These are phyloP conservation scores for Sambucus nigra DNA, from an alignment of 129 eudicot genomes.

Conservation along the genomic window DNA sequence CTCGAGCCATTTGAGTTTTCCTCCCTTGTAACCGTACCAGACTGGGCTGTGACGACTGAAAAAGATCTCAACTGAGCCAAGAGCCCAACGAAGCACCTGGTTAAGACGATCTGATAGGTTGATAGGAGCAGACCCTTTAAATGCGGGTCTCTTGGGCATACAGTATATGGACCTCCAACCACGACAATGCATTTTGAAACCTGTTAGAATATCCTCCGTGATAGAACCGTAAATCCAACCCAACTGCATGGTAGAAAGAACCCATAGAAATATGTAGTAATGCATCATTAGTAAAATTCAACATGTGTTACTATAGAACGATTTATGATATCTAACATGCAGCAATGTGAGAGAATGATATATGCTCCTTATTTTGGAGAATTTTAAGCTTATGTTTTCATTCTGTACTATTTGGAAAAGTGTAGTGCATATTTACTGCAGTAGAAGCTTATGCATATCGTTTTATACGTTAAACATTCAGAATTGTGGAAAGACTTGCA, in stretches of 20 bases:
- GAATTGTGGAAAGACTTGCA: no score
- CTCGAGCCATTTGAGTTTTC: slow-evolving; percentile 89
- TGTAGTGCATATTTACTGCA: no score
- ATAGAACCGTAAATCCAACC: slow-evolving; percentile 98
- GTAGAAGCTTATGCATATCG: no score
- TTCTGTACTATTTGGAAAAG: no score
- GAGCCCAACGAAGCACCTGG: slow-evolving; percentile 98
- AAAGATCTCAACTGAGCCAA: slow-evolving; percentile 94
- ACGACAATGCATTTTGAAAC: slow-evolving; percentile 98
- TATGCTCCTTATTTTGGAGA: no score
- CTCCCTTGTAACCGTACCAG: slow-evolving; percentile 81
- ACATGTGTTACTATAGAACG: not conserved
- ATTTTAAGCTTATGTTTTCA: no score
- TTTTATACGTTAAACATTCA: no score
- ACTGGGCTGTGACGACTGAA: slow-evolving; percentile 90
- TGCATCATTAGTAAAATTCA: not conserved
- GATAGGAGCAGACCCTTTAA: slow-evolving; percentile 95
- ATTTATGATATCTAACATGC: no score
- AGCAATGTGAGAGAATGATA: no score
- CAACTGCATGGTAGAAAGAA: slow-evolving; percentile 48
- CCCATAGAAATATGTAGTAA: not conserved
- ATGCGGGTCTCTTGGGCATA: slow-evolving; percentile 84
- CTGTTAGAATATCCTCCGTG: slow-evolving; percentile 92
- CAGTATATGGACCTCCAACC: slow-evolving; percentile 98
- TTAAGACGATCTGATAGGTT: slow-evolving; percentile 90